Evolutionary conservation across 495 filamentous ascomycete genomes (phyloP).

Genomic region (Poronia punctata): DNA sequence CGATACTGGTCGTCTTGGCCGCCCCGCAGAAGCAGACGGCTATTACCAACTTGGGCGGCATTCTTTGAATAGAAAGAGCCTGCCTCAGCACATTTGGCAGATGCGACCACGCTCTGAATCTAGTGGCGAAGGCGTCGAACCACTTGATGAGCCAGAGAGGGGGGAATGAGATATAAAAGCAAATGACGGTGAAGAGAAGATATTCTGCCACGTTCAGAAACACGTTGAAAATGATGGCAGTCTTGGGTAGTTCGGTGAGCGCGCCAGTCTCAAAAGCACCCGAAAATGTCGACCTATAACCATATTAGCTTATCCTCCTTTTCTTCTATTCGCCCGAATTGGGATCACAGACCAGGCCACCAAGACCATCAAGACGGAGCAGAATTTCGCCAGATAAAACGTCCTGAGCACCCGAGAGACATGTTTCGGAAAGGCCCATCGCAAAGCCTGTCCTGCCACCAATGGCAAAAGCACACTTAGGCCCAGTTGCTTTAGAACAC

Average conservation of each 20-base stretch:
- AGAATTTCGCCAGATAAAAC: slow-evolving; percentile 40
- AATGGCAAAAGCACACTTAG: slow-evolving; percentile 45
- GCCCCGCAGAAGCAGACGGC: slow-evolving; percentile 52
- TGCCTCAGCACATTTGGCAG: slow-evolving; percentile 15
- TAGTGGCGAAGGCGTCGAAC: slow-evolving; percentile 19
- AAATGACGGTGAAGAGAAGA: slow-evolving; percentile 41
- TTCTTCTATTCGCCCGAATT: not conserved
- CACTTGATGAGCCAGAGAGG: slow-evolving; percentile 17
- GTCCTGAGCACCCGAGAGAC: slow-evolving; percentile 34
- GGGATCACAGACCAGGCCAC: slow-evolving; percentile 43
- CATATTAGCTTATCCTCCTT: slow-evolving; percentile 1
- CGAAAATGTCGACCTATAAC: slow-evolving; percentile 44
- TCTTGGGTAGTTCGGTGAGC: slow-evolving; percentile 38
- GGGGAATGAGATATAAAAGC: slow-evolving; percentile 41
- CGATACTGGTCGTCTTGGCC: slow-evolving; percentile 50
- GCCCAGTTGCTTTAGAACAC: slow-evolving; percentile 46
- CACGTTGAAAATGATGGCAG: slow-evolving; percentile 44
- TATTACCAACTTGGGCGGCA: slow-evolving; percentile 43
- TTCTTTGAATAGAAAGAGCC: slow-evolving; percentile 26
- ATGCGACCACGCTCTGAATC: slow-evolving; percentile 10
- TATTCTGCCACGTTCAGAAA: slow-evolving; percentile 50
- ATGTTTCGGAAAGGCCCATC: slow-evolving; percentile 41
- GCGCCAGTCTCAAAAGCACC: slow-evolving; percentile 49
- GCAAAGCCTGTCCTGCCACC: slow-evolving; percentile 40
- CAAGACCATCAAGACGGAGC: slow-evolving; percentile 39